Evolutionary conservation across 2,329 filamentous ascomycete species (phyloP), one percentile per base, ranked within the genome.

Genomic region (Diaporthe sp.): DNA sequence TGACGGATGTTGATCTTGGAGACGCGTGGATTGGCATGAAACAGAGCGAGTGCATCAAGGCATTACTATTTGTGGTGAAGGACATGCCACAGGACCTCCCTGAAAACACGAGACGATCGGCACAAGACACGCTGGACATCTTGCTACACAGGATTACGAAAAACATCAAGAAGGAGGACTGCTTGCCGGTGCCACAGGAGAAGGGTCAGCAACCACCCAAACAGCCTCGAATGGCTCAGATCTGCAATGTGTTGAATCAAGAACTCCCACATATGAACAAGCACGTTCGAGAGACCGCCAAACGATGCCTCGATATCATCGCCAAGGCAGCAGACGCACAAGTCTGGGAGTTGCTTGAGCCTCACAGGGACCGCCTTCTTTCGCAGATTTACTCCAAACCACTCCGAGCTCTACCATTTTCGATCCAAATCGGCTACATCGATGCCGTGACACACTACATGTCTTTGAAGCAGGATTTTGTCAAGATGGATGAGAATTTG

Each of bases 361-460:
- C 96, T 0, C 95, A 97, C 79, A 97, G 97, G 83, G 96, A 98
- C 75, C 90, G 95, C 42, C 89, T 98, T 47, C 87, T 98, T n/a
- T 89, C 92, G 75, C 95, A 96, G 0, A 98, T 99, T 64, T 99
- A 97, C 86, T 94, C 95, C 78, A 99, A 99, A 82, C 97, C 97
- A 19, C 85, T 99, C 28, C 91, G 97, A 76, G 97, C 97, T 0
- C 86, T 99, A 76, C 97, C 97, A 0, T 99, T 99, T 81, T 90
- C 95, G 7, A 96, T 95, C 3, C 97, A 99, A 85, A 99, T 99
- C 78, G 97, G 97, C 5, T 98, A 97, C 81, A 98, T 99, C 78
- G 97, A 99, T 82, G 97, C 97, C 1, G 95, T 99, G 81, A 98
- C 95, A 0, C 99, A 97, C 83, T 97, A 97, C 81, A 90, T 99